Conservation (phyloP, 83 land plant genomes). For the Picea abies region DNA sequence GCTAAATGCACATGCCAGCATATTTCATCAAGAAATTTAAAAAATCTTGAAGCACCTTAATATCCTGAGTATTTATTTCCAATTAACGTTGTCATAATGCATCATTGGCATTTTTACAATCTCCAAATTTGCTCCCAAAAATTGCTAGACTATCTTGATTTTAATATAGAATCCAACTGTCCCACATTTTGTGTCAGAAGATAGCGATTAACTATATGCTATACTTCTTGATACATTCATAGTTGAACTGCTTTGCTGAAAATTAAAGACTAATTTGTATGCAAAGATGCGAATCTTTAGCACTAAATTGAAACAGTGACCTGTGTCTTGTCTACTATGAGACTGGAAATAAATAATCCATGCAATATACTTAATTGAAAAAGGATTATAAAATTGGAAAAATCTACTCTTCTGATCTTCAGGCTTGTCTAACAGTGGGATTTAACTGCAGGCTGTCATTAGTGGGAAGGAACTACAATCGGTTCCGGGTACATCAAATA, state of each 20-base stretch:
- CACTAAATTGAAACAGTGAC: background rate
- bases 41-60: no score
- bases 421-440: background rate
- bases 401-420: background rate
- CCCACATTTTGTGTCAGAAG: background rate
- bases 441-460: background rate
- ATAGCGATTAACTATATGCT: background rate
- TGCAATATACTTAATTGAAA: background rate
- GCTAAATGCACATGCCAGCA: background rate
- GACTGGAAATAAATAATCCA: background rate
- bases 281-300: background rate
- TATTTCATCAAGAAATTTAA: background rate
- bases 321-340: background rate
- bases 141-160: background rate
- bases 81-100: no score
- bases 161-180: background rate
- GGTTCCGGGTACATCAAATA: background rate
- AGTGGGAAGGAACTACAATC: conserved; percentile 12
- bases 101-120: no score
- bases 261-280: background rate
- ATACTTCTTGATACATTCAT: background rate
- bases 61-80: no score
- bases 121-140: no score
- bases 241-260: background rate
- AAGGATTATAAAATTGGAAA: background rate